phyloP scores from a whole-genome alignment of 768 basidiomycete species.

The Pleurotus salmoneostramineus region DNA sequence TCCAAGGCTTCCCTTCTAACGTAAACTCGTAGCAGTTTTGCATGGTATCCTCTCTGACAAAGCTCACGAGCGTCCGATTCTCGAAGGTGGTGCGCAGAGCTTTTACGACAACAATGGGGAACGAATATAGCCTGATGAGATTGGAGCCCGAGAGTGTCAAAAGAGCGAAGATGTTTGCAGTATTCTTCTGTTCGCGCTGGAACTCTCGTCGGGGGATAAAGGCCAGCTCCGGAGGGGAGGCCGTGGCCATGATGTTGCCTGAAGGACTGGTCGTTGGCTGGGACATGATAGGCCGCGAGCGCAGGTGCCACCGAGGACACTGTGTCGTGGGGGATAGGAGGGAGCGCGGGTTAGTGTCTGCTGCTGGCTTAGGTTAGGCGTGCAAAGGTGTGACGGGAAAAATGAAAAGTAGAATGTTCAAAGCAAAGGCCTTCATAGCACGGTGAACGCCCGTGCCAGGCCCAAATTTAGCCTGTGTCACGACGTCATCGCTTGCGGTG shows the following conservation, averaged over 20 bases:
- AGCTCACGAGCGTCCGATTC: slow-evolving; percentile 33
- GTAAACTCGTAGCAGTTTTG: slow-evolving; percentile 65
- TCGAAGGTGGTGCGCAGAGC: slow-evolving; percentile 58
- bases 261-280: slow-evolving; percentile 1
- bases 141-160: slow-evolving; percentile 65
- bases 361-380: not conserved
- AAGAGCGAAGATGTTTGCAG: slow-evolving; percentile 60
- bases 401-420: slow-evolving; percentile 4
- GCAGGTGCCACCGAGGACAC: not conserved
- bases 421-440: not conserved
- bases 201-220: slow-evolving; percentile 76
- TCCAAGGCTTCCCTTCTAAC: slow-evolving; percentile 71
- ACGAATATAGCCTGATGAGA: slow-evolving; percentile 67
- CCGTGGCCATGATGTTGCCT: slow-evolving; percentile 16
- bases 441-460: not conserved
- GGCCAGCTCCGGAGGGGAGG: slow-evolving; percentile 36
- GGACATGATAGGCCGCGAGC: not conserved
- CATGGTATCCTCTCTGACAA: slow-evolving; percentile 48
- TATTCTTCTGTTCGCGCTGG: slow-evolving; percentile 48
- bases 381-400: not conserved
- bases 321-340: not conserved
- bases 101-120: slow-evolving; percentile 47
- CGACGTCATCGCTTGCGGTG: slow-evolving; percentile 1
- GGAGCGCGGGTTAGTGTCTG: not conserved
- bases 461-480: not conserved